Base-by-base conservation (phyloP, 2,329 filamentous ascomycete genomes). In the Sporothrix pallida region DNA sequence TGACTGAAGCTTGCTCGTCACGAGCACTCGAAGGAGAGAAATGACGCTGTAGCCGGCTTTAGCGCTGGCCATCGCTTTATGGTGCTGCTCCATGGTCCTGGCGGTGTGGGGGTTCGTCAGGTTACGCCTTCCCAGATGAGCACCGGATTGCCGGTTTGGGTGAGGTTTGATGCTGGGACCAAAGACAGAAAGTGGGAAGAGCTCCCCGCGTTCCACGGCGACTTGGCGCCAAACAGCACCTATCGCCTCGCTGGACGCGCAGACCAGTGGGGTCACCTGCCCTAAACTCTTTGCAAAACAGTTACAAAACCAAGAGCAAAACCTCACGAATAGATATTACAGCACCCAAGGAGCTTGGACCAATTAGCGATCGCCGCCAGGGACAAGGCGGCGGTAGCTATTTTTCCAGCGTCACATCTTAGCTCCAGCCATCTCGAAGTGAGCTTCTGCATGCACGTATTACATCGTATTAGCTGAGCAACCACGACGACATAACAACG, bases 201-300 rank as follows among this genome's bases (percentile, higher is more conserved):
- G 69, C 69, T 71, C 69, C 69, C 69, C 67, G 67, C 67, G 50
- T 69, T 68, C 44, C 63, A 52, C 20, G 12, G 63, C 44, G 44
- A 68, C 65, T 68, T 68, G 46, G 65, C 46, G 65, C 23, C n/a
- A 46, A 9, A 60, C 15, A 20, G 15, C 20, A 37, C 31, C 31
- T 23, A 23, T 12, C 8, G 42, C 42, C 62, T 67, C 23, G 54
- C 54, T 26, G 15, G 8, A 50, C 42, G 65, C 48, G 31, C 67
- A 70, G 50, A 7, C 4, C 67, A 50, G 69, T 50, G 69, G 69
- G 54, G 54, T 62, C 69, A 62, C 54, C 52, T 50, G 68, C 6
- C 23, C 23, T 26, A 26, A 26, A 26, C 23, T 26, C 23, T 26
- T 26, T 26, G 23, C 23, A 26, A 26, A 26, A 26, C 23, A 3